Percentiles rank a stretch among this genome's conserved stretches.
These are phyloP conservation scores for Mortierella sp. DNA, from an alignment of 371 early-diverging fungal genomes.

Conservation along the genomic window DNA sequence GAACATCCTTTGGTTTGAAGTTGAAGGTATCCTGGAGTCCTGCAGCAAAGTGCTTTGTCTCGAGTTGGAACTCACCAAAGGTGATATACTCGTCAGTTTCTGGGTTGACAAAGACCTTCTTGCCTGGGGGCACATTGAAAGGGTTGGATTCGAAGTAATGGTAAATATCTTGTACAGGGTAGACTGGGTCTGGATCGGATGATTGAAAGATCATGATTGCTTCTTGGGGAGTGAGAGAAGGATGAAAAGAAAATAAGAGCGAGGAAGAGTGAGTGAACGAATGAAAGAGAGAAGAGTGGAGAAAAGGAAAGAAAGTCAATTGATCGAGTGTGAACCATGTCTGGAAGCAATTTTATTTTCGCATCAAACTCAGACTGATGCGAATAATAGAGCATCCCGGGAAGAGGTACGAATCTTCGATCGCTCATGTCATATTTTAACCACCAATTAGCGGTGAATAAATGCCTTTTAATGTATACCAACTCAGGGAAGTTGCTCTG, in stretches of 20 bases:
- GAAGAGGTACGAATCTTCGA: not conserved
- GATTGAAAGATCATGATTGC: slow-evolving; percentile 62
- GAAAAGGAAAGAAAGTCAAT: not conserved
- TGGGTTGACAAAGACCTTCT: slow-evolving; percentile 70
- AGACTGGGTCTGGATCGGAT: slow-evolving; percentile 60
- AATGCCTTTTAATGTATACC: no score
- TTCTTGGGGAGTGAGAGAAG: not conserved
- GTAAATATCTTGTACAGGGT: slow-evolving; percentile 77
- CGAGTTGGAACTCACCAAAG: slow-evolving; percentile 69
- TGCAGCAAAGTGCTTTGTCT: slow-evolving; percentile 74
- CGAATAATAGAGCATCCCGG: not conserved
- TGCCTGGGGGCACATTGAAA: slow-evolving; percentile 56
- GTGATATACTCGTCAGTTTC: slow-evolving; percentile 67
- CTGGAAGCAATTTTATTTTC: not conserved
- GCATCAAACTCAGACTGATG: not conserved
- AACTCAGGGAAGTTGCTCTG: no score
- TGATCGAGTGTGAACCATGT: no score
- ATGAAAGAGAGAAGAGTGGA: not conserved
- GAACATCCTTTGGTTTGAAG: slow-evolving; percentile 74
- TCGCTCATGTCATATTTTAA: not conserved
- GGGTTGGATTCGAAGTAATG: slow-evolving; percentile 70
- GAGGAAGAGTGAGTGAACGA: not conserved
- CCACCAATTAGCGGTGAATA: not conserved
- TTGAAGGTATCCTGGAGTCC: slow-evolving; percentile 70
- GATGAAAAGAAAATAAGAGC: not conserved